Evolutionary conservation across 2,329 filamentous ascomycete species (phyloP).

Genomic region (Leptodontidium sp.): DNA sequence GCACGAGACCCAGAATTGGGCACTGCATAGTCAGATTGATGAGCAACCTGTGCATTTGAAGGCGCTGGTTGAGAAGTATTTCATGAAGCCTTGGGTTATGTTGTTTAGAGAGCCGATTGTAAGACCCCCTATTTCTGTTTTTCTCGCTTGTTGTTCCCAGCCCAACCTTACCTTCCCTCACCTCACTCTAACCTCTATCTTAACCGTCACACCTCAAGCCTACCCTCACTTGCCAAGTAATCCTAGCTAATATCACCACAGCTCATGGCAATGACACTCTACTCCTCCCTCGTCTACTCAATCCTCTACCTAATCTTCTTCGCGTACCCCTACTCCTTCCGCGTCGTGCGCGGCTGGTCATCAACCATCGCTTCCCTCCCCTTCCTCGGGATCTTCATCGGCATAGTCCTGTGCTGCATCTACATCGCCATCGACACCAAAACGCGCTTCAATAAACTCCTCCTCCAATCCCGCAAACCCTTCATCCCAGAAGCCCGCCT

Average conservation of each 20-base stretch:
- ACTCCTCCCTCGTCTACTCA: slow-evolving; percentile 41
- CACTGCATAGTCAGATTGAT: slow-evolving; percentile 47
- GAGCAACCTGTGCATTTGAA: slow-evolving; percentile 50
- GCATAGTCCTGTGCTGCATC: slow-evolving; percentile 43
- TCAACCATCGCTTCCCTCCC: slow-evolving; percentile 51
- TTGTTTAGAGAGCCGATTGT: slow-evolving; percentile 42
- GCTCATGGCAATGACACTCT: slow-evolving; percentile 36
- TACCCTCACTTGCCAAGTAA: background rate
- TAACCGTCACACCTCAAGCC: background rate
- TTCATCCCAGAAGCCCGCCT: slow-evolving; percentile 55
- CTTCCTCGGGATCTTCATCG: slow-evolving; percentile 53
- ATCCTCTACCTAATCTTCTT: slow-evolving; percentile 53
- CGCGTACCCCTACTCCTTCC: slow-evolving; percentile 56
- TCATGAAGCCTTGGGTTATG: slow-evolving; percentile 37
- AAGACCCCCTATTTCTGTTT: background rate
- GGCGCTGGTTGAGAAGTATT: slow-evolving; percentile 43
- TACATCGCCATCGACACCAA: slow-evolving; percentile 46
- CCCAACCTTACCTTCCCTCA: background rate
- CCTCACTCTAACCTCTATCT: too few species aligned
- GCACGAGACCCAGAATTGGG: slow-evolving; percentile 49
- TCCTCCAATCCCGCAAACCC: background rate
- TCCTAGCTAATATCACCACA: slow-evolving; percentile 1
- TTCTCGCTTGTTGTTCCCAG: background rate
- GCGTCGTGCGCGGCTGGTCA: slow-evolving; percentile 51
- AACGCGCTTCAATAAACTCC: slow-evolving; percentile 44